Conservation (phyloP, 2,329 filamentous ascomycete species). For the Ceratocystis cubensis region DNA sequence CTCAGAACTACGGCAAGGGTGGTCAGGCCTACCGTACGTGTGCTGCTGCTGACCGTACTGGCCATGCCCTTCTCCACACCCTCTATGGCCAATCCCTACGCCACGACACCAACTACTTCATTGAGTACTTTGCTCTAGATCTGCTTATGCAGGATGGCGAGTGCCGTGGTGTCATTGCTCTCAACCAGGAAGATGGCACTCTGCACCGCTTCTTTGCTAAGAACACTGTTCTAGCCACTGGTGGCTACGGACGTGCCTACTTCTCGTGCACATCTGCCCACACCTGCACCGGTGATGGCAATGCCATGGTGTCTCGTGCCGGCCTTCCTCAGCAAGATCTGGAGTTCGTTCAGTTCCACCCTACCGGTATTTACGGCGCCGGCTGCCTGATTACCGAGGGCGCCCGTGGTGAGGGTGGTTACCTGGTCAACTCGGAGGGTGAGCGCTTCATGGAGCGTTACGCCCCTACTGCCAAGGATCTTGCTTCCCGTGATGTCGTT, state of each 20-base stretch:
- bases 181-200: constrained; percentile 97
- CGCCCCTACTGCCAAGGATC: constrained; percentile 93
- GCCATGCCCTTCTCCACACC: constrained; percentile 94
- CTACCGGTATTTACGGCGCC: constrained; percentile 96
- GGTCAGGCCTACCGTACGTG: constrained; percentile 97
- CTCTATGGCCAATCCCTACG: constrained; percentile 93
- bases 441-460: constrained; percentile 99
- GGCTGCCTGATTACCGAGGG: constrained; percentile 97
- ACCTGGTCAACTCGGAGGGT: constrained; percentile 92
- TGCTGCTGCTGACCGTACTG: constrained; percentile 90
- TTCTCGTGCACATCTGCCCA: constrained; percentile 97
- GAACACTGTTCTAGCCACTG: constrained; percentile 92
- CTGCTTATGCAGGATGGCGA: constrained; percentile 95
- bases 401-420: constrained; percentile 94
- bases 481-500: constrained; percentile 90
- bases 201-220: constrained; percentile 93
- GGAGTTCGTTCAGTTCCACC: constrained; percentile 99
- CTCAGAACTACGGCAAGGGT: constrained; percentile 87
- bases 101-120: constrained; percentile 99
- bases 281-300: constrained; percentile 96
- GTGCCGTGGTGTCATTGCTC: constrained; percentile 91
- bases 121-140: constrained; percentile 96
- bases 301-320: constrained; percentile 97
- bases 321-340: constrained; percentile 98
- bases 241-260: constrained; percentile 95